Percentiles rank a stretch among this genome's conserved stretches.
Evolutionary conservation across 495 filamentous ascomycete species (phyloP).

Genomic region (Podospora conica): DNA sequence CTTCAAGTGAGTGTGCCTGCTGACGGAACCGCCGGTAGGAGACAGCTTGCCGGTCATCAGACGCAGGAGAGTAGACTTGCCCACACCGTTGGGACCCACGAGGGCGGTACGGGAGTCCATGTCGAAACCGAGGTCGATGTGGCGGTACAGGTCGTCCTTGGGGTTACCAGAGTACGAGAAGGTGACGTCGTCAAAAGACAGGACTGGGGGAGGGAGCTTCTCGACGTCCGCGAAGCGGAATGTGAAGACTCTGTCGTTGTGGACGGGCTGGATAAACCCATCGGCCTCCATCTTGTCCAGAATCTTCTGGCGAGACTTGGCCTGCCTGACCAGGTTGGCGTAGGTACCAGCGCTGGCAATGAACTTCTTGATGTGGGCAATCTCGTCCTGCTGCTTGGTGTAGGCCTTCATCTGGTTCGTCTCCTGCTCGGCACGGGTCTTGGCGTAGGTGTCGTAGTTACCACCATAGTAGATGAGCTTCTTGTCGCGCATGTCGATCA

Average conservation of each 20-base stretch:
- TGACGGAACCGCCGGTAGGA: conserved; percentile 73
- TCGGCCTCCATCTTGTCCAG: conserved; percentile 99
- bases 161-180: conserved; percentile 93
- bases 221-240: conserved; percentile 99
- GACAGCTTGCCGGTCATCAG: conserved; percentile 96
- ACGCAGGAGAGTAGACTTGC: conserved; percentile 96
- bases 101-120: conserved; percentile 98
- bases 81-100: conserved; percentile 98
- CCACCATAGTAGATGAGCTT: conserved; percentile 96
- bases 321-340: conserved; percentile 96
- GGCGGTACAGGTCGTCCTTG: conserved; percentile 88
- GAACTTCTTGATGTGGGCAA: conserved; percentile 99
- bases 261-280: conserved; percentile 90
- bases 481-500: conserved; percentile 95
- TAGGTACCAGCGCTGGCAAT: conserved; percentile 99
- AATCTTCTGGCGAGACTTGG: conserved; percentile 98
- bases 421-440: conserved; percentile 92
- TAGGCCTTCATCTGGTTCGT: conserved; percentile 98
- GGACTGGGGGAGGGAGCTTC: conserved; percentile 91
- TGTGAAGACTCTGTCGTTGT: conserved; percentile 82
- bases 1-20: conserved; percentile 95
- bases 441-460: conserved; percentile 98
- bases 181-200: conserved; percentile 93
- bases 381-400: conserved; percentile 98
- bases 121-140: conserved; percentile 96